Evolutionary conservation across 495 filamentous ascomycete species (phyloP).

Genomic region (Penicillium parvum): DNA sequence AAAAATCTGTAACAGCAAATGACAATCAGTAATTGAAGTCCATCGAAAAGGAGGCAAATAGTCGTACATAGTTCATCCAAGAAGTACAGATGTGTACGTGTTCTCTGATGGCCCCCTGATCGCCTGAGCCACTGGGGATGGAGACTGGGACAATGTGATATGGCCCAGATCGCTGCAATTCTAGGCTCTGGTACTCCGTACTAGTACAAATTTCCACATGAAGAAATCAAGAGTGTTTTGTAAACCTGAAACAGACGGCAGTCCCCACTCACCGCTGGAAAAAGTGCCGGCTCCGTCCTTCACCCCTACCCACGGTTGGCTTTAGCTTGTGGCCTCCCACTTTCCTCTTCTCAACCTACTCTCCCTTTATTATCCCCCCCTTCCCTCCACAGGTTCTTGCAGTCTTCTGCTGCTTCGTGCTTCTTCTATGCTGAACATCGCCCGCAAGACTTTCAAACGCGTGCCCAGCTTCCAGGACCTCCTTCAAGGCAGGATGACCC

Average conservation of each 20-base stretch:
- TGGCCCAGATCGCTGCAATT: conserved; percentile 3
- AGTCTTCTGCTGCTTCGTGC: conserved; percentile 27
- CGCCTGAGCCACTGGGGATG: conserved; percentile 8
- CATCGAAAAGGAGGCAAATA: neutral
- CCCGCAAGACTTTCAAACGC: conserved; percentile 49
- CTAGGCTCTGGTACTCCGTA: neutral
- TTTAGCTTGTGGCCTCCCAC: conserved; percentile 25
- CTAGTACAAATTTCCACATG: no score
- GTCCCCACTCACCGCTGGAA: conserved; percentile 17
- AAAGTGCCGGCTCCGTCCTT: conserved; percentile 23
- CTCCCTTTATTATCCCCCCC: conserved; percentile 21
- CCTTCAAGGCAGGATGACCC: conserved; percentile 56
- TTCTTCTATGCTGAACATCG: conserved; percentile 49
- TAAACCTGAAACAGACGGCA: conserved; percentile 41
- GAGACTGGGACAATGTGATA: conserved; percentile 5
- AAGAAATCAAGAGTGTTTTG: no score
- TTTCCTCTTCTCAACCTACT: conserved; percentile 19
- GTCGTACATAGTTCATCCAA: conserved; percentile 3
- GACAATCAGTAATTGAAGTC: conserved; percentile 7
- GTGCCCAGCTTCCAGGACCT: conserved; percentile 58
- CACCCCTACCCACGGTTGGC: conserved; percentile 30
- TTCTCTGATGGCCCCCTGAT: conserved; percentile 6
- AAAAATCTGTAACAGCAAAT: neutral
- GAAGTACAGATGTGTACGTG: conserved; percentile 6
- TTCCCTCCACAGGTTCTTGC: conserved; percentile 26